Conservation (phyloP, 371 early-diverging fungal species). For the Actinomucor elegans region DNA sequence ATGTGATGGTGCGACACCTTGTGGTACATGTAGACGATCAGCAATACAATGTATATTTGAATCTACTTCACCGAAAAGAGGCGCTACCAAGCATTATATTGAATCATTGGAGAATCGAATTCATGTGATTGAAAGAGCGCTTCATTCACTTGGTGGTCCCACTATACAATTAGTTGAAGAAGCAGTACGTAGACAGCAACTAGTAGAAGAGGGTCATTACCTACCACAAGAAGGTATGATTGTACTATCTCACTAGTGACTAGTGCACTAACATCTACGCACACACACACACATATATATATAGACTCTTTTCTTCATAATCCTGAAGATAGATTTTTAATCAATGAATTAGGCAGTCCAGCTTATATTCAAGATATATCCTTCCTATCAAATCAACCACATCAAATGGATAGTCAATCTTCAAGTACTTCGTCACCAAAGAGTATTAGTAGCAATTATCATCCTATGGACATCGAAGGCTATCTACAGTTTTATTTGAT, state of each 20-base stretch:
- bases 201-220: conserved; percentile 1
- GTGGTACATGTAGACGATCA: conserved; percentile 28
- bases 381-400: background rate
- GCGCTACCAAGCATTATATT: conserved; percentile 27
- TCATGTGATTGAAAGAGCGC: conserved; percentile 24
- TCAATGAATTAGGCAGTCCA: conserved; percentile 22
- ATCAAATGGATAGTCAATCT: background rate
- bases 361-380: conserved; percentile 16
- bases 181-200: conserved; percentile 17
- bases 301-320: too few relatives aligned
- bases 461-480: conserved; percentile 4
- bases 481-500: conserved; percentile 11
- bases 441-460: background rate
- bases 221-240: background rate
- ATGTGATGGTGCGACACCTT: conserved; percentile 30
- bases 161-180: conserved; percentile 24
- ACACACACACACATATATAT: too few relatives aligned
- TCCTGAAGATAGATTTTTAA: conserved; percentile 13
- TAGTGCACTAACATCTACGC: too few relatives aligned
- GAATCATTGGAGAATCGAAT: conserved; percentile 25
- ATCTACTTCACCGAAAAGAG: conserved; percentile 26
- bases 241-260: too few relatives aligned
- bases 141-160: conserved; percentile 19
- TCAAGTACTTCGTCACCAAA: conserved; percentile 11
- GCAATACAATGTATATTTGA: conserved; percentile 29